phyloP scores from a whole-genome alignment of 257 asterid species.

The Solanum ossicruentum region DNA sequence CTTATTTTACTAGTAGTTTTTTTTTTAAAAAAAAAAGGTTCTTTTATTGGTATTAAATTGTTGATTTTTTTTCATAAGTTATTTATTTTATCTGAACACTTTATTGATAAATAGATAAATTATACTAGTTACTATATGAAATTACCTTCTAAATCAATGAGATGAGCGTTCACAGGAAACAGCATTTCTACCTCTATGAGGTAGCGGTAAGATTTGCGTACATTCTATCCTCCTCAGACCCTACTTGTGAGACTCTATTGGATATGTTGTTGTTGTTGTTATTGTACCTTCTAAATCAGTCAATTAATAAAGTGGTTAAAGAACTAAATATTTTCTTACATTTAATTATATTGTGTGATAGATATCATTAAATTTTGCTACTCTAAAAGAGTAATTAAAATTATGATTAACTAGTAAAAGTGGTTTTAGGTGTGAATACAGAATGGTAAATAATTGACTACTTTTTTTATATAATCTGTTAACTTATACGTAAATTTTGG shows the following conservation, averaged over 20 bases:
- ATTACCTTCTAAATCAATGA: not conserved
- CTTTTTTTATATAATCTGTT: not conserved
- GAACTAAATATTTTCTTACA: not conserved
- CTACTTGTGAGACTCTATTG: too few relatives aligned
- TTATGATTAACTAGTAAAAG: not conserved
- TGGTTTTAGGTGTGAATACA: too few relatives aligned
- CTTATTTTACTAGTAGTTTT: not conserved
- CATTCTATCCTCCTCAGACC: too few relatives aligned
- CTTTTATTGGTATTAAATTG: not conserved
- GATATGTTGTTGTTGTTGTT: too few relatives aligned
- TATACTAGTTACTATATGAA: not conserved
- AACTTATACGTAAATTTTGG: not conserved
- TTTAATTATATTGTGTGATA: not conserved
- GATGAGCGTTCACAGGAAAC: too few relatives aligned
- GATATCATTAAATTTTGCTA: not conserved
- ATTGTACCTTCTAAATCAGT: not conserved
- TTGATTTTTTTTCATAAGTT: not conserved
- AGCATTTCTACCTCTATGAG: too few relatives aligned
- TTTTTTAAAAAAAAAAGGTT: too few relatives aligned
- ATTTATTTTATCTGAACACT: not conserved
- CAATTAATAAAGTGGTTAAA: not conserved
- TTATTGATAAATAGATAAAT: not conserved
- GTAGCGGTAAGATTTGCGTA: too few relatives aligned
- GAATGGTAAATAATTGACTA: too few relatives aligned
- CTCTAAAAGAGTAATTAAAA: not conserved